A percentile compares a stretch with the other conserved stretches of the same genome.
Evolutionary conservation across 2,329 filamentous ascomycete genomes (phyloP).

Genomic region (Aspergillus proliferans): DNA sequence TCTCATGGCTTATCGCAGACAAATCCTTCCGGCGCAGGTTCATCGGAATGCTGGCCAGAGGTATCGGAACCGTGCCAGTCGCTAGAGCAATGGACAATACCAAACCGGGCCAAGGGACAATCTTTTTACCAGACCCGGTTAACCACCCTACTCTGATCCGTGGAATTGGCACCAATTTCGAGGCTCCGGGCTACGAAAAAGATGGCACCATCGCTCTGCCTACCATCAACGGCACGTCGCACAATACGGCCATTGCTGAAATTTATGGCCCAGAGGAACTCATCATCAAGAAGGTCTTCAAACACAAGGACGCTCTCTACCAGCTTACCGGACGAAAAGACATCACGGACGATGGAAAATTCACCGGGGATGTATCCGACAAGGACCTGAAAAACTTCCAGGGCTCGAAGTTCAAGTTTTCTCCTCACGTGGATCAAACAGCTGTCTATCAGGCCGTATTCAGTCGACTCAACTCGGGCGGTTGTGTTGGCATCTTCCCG

Average conservation of each 20-base stretch:
- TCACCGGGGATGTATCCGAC: constrained; percentile 50
- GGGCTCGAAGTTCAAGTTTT: constrained; percentile 78
- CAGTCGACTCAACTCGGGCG: constrained; percentile 69
- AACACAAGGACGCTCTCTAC: constrained; percentile 63
- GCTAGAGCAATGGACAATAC: constrained; percentile 84
- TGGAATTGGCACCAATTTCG: constrained; percentile 76
- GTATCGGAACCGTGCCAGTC: constrained; percentile 87
- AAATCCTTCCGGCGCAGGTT: constrained; percentile 89
- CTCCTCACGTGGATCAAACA: constrained; percentile 89
- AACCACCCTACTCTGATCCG: constrained; percentile 76
- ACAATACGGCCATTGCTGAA: constrained; percentile 76
- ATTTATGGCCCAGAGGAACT: constrained; percentile 76
- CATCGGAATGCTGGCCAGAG: constrained; percentile 77
- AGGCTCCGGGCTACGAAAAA: constrained; percentile 61
- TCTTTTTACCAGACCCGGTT: constrained; percentile 85
- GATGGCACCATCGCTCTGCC: constrained; percentile 85
- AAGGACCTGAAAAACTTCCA: constrained; percentile 55
- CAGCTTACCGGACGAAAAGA: constrained; percentile 79
- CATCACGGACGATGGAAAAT: constrained; percentile 59
- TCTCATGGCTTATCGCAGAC: constrained; percentile 87
- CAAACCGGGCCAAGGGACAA: constrained; percentile 68
- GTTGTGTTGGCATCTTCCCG: constrained; percentile 93
- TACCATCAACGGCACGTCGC: constrained; percentile 70
- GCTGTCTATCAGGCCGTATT: constrained; percentile 93
- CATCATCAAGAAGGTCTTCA: constrained; percentile 80